phyloP scores from a whole-genome alignment of 345 rosid genomes.

The Murraya paniculata region DNA sequence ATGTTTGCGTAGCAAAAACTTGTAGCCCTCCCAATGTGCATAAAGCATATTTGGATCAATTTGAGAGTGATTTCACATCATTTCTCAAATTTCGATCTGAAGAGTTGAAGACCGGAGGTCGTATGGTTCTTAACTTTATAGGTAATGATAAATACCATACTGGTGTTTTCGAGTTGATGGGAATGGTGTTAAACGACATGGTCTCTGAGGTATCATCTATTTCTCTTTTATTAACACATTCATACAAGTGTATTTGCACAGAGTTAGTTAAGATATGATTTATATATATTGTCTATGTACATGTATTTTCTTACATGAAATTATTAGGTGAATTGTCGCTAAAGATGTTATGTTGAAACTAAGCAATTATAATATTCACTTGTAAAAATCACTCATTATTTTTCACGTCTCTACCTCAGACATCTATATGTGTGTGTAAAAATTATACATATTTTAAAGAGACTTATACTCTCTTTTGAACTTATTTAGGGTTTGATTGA shows the following conservation, averaged over 20 bases:
- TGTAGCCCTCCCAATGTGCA: background rate
- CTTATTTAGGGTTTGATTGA: slow-evolving; percentile 5
- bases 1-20: background rate
- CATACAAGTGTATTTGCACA: too few relatives aligned
- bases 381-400: too few relatives aligned
- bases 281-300: too few relatives aligned
- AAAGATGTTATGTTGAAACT: too few relatives aligned
- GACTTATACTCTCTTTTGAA: background rate
- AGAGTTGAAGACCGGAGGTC: background rate
- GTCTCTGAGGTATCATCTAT: background rate
- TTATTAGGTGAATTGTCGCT: too few relatives aligned
- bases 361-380: too few relatives aligned
- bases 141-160: background rate
- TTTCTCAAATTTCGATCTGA: background rate
- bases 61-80: background rate
- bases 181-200: background rate
- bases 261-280: too few relatives aligned
- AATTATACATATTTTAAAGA: too few relatives aligned
- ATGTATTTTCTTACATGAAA: too few relatives aligned
- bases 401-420: too few relatives aligned
- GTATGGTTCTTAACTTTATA: background rate
- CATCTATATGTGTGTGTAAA: too few relatives aligned
- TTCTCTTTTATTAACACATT: background rate
- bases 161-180: background rate
- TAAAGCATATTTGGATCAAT: background rate